Percentiles rank a stretch among this genome's conserved stretches.
These are phyloP conservation scores for Lasiodiplodia hormozganensis DNA, from an alignment of 2,329 filamentous ascomycete species.

Conservation along the genomic window DNA sequence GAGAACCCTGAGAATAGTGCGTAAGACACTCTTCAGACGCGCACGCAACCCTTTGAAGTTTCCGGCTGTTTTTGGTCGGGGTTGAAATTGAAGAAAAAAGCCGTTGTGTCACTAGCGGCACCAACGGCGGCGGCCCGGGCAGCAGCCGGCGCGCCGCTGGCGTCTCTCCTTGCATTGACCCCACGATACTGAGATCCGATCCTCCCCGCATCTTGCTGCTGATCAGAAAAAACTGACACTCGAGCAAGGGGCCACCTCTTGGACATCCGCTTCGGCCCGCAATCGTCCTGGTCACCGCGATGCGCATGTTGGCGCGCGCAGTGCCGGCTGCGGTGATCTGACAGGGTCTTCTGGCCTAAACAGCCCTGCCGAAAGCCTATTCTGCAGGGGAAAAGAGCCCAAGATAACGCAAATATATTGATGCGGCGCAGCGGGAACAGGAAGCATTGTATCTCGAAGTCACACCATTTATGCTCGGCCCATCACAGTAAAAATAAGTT, in stretches of 20 bases:
- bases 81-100: not conserved
- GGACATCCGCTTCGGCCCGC: slow-evolving; percentile 14
- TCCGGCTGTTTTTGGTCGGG: not conserved
- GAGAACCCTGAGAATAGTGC: not conserved
- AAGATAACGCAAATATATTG: no score
- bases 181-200: not conserved
- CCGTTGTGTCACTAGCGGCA: not conserved
- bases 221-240: not conserved
- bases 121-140: not conserved
- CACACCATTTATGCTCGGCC: no score
- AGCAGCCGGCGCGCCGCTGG: not conserved
- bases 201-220: not conserved
- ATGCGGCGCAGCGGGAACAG: no score
- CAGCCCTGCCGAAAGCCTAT: no score
- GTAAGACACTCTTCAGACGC: not conserved
- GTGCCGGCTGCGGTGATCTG: no score
- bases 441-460: no score
- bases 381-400: no score
- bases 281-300: not conserved
- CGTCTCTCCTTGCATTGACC: not conserved
- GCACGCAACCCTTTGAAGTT: not conserved
- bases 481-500: no score
- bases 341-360: no score
- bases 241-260: slow-evolving; percentile 3
- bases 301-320: not conserved